Percentiles rank a stretch among this genome's conserved stretches.
Conservation (phyloP, 352 stramenopile species). For the Pythium angustatum region DNA sequence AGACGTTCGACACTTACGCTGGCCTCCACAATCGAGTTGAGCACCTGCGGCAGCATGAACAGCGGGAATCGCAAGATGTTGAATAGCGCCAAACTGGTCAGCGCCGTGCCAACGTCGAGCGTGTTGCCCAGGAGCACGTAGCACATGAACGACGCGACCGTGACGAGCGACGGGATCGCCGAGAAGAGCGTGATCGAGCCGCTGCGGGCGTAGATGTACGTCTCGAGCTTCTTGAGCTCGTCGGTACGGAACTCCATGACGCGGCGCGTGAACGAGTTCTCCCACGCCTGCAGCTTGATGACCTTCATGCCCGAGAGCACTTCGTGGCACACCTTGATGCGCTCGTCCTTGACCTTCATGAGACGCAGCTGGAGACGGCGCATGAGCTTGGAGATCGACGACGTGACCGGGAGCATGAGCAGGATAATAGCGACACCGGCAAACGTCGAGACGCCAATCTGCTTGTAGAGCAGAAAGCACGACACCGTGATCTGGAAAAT, state of each 20-base stretch:
- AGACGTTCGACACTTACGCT: conserved; percentile 66
- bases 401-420: conserved; percentile 92
- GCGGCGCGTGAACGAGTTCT: conserved; percentile 74
- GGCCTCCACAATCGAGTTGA: conserved; percentile 94
- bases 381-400: conserved; percentile 86
- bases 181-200: conserved; percentile 50
- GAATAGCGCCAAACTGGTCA: conserved; percentile 94
- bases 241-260: conserved; percentile 62
- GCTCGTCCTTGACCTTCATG: conserved; percentile 93
- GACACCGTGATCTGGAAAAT: conserved; percentile 79
- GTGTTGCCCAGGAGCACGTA: conserved; percentile 71
- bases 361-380: conserved; percentile 85
- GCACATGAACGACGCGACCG: conserved; percentile 79
- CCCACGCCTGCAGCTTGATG: conserved; percentile 98
- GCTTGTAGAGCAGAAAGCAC: conserved; percentile 66
- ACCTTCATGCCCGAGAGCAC: conserved; percentile 94
- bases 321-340: conserved; percentile 95
- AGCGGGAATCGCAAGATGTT: conserved; percentile 96
- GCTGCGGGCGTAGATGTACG: conserved; percentile 41
- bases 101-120: conserved; percentile 86
- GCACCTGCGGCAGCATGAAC: conserved; percentile 94
- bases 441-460: conserved; percentile 87
- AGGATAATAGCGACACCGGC: conserved; percentile 93
- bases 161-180: conserved; percentile 85
- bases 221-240: conserved; percentile 67